A percentile compares a stretch with the other conserved stretches of the same genome.
These are phyloP conservation scores for Candida jianshihensis DNA, from an alignment of 805 yeast genomes.

Conservation along the genomic window DNA sequence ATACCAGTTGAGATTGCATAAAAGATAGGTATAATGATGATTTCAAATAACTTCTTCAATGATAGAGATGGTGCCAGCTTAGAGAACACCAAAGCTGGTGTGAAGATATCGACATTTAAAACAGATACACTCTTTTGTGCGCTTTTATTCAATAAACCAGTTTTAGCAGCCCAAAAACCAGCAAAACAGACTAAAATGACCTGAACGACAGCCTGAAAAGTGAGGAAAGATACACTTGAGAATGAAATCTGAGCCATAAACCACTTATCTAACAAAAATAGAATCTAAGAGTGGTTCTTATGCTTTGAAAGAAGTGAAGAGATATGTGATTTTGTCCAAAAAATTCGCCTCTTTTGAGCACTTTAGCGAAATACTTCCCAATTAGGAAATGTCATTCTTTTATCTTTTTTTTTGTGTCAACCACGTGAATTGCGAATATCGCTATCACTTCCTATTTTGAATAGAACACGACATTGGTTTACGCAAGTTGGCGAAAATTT, in stretches of 20 bases:
- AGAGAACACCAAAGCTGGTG: constrained; percentile 90
- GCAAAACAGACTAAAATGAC: constrained; percentile 81
- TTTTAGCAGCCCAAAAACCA: constrained; percentile 78
- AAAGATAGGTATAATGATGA: constrained; percentile 77
- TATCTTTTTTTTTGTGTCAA: no score
- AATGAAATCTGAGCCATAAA: constrained; percentile 8
- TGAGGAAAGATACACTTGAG: constrained; percentile 43
- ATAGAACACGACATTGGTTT: no score
- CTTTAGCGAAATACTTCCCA: no score
- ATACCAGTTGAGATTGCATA: constrained; percentile 78
- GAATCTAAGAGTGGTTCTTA: no score
- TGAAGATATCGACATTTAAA: constrained; percentile 85
- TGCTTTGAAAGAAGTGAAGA: no score
- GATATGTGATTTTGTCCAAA: no score
- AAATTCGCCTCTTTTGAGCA: no score
- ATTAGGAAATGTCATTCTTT: no score
- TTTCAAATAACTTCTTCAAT: constrained; percentile 68
- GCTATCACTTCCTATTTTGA: no score
- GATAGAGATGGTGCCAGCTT: constrained; percentile 67
- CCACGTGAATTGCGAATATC: no score
- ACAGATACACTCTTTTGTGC: constrained; percentile 75
- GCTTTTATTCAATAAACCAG: constrained; percentile 58
- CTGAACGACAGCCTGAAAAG: constrained; percentile 87
- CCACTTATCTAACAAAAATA: neutral
- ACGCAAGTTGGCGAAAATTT: no score